These are phyloP conservation scores for Raphanus hybrid DNA, from an alignment of 441 rosid species.

Conservation along the genomic window DNA sequence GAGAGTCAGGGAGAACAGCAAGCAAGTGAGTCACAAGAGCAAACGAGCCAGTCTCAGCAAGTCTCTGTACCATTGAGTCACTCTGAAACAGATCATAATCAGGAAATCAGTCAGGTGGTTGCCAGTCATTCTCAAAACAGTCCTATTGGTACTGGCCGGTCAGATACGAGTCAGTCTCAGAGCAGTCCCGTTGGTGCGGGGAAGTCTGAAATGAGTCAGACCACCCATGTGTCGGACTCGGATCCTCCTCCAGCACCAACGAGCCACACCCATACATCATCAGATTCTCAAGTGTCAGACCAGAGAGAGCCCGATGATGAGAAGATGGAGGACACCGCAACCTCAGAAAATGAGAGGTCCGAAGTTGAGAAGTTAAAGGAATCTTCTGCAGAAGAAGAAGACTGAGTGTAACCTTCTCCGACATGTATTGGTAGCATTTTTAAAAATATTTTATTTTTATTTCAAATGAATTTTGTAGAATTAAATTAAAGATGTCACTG, in stretches of 20 bases:
- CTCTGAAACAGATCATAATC: slow-evolving; percentile 25
- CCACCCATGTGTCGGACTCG: slow-evolving; percentile 21
- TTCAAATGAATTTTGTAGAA: not conserved
- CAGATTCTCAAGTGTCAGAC: slow-evolving; percentile 53
- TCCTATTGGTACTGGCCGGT: not conserved
- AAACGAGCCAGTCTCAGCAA: slow-evolving; percentile 38
- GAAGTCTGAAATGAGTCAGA: slow-evolving; percentile 27
- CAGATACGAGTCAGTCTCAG: slow-evolving; percentile 34
- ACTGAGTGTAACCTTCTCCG: not conserved
- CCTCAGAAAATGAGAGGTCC: slow-evolving; percentile 58
- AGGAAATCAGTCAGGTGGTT: slow-evolving; percentile 31
- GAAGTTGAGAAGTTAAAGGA: slow-evolving; percentile 58
- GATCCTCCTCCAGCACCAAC: slow-evolving; percentile 32
- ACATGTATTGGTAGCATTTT: slow-evolving; percentile 26
- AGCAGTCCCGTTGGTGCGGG: slow-evolving; percentile 28
- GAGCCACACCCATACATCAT: slow-evolving; percentile 31
- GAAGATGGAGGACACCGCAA: slow-evolving; percentile 64
- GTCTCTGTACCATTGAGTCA: slow-evolving; percentile 27
- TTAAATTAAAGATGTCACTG: not conserved
- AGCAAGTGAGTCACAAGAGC: slow-evolving; percentile 34
- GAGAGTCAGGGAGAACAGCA: slow-evolving; percentile 30
- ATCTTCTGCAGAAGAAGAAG: slow-evolving; percentile 61
- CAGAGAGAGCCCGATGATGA: slow-evolving; percentile 60
- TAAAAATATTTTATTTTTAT: not conserved
- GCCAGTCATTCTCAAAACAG: slow-evolving; percentile 33